Conservation (phyloP, 1,284 basidiomycete species). For the Mycosarcoma maydis region DNA sequence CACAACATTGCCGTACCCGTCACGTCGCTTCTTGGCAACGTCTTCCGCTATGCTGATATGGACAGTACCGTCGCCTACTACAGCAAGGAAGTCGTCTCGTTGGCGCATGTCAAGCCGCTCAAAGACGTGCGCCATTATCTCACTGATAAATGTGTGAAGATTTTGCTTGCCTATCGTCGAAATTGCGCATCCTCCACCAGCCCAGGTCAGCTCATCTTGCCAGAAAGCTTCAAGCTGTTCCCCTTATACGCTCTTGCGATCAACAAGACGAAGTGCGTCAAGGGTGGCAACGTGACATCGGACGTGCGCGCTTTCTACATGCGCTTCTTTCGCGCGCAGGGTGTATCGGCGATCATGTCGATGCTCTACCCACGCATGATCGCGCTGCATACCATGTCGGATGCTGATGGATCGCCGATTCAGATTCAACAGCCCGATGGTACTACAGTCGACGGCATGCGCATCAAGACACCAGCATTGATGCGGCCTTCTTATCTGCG, state of each 20-base stretch:
- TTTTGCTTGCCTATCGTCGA: slow-evolving; percentile 86
- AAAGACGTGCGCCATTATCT: slow-evolving; percentile 82
- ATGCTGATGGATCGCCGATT: slow-evolving; percentile 77
- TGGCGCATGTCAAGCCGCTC: slow-evolving; percentile 77
- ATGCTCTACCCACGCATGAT: slow-evolving; percentile 89
- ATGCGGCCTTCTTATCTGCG: slow-evolving; percentile 86
- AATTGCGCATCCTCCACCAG: slow-evolving; percentile 87
- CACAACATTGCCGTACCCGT: slow-evolving; percentile 86
- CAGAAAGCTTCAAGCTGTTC: slow-evolving; percentile 89
- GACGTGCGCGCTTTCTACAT: slow-evolving; percentile 91
- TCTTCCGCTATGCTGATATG: slow-evolving; percentile 92
- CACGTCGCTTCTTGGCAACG: slow-evolving; percentile 84
- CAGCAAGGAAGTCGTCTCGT: slow-evolving; percentile 78
- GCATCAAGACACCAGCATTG: slow-evolving; percentile 77
- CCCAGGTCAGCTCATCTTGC: slow-evolving; percentile 87
- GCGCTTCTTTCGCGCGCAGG: slow-evolving; percentile 78
- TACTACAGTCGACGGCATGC: slow-evolving; percentile 68
- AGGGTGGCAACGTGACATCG: slow-evolving; percentile 85
- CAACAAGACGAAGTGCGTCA: slow-evolving; percentile 89
- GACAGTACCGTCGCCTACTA: slow-evolving; percentile 82
- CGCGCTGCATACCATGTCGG: slow-evolving; percentile 85
- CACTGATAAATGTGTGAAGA: slow-evolving; percentile 83
- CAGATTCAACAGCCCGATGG: slow-evolving; percentile 68
- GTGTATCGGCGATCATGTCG: slow-evolving; percentile 77
- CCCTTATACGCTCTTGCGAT: slow-evolving; percentile 86